Evolutionary conservation across 345 rosid genomes (phyloP), one percentile per base, ranked within the genome.

Genomic region (Stellera chamaejasme): DNA sequence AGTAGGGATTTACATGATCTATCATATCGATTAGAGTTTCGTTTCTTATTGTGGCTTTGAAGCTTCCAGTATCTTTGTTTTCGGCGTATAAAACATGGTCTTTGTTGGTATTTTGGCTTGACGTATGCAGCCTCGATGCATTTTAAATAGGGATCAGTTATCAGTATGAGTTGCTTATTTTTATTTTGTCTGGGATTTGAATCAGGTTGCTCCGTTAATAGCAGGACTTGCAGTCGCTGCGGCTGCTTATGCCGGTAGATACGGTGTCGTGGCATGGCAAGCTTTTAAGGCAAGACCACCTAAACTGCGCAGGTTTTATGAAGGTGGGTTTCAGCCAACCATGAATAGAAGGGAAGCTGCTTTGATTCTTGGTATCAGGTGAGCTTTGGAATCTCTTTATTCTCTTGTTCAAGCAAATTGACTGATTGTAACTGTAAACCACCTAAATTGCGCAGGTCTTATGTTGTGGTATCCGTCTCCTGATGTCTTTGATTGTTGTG

Each of bases 321-420:
- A 82, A n/a, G 97, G 96, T 10, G 91, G 96, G 19, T 87, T 90
- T 63, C 90, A 90, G 72, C 52, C 81, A 41, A 32, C 62, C 25
- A 90, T 90, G 96, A 87, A 83, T 0, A 75, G 81, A 27, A 78
- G 85, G 43, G 97, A 84, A 79, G 96, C 97, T 3, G 96, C 97
- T 78, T 72, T 81, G 19, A 87, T 87, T 63, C 94, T 90, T 16
- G 94, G 91, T 2, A 79, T 90, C 53, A 90, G 94, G 97, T 90
- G 41, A 10, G 56, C 43, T 45, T 39, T 23, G 50, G 1, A 13
- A 46, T 45, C 25, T 41, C 27, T 45, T 23, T 13, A 8, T 32
- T 32, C 3, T 32, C 39, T 32, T 32, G 39, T 32, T 5, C 39
- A 32, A 32, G 39, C 9, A 32, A 19, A 19, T 19, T 19, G 23